These are phyloP conservation scores for Aspergillus texensis DNA, from an alignment of 2,329 filamentous ascomycete genomes.

Conservation along the genomic window DNA sequence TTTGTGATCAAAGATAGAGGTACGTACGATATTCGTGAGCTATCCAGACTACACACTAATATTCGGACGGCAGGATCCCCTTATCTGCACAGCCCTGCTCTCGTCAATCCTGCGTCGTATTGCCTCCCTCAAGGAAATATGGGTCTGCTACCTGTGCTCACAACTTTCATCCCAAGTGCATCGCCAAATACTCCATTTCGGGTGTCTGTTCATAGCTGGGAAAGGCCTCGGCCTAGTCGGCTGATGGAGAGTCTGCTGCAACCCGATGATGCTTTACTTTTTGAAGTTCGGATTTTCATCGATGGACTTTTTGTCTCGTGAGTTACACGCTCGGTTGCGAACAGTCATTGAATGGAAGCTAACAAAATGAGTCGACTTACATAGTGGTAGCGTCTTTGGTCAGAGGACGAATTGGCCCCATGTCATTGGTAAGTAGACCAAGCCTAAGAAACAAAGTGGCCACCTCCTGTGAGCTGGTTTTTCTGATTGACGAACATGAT, in stretches of 20 bases:
- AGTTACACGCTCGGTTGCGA: constrained; percentile 27
- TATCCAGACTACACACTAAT: constrained; percentile 10
- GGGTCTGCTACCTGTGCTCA: constrained; percentile 64
- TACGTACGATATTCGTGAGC: constrained; percentile 28
- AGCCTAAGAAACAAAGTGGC: not conserved
- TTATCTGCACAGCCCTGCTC: constrained; percentile 50
- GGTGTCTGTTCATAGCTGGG: constrained; percentile 77
- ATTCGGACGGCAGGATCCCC: constrained; percentile 51
- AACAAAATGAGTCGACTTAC: constrained; percentile 5
- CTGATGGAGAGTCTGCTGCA: constrained; percentile 60
- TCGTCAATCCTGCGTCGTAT: constrained; percentile 35
- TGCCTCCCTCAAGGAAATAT: constrained; percentile 28
- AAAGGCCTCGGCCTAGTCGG: constrained; percentile 61
- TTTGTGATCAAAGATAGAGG: constrained; percentile 62
- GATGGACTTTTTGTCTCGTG: constrained; percentile 69
- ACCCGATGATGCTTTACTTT: constrained; percentile 59
- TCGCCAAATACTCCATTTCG: constrained; percentile 62
- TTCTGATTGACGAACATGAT: not conserved
- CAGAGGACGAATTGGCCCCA: constrained; percentile 57
- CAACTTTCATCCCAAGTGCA: constrained; percentile 71
- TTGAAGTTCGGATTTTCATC: constrained; percentile 68
- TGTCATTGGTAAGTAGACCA: constrained; percentile 49
- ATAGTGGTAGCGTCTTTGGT: constrained; percentile 59
- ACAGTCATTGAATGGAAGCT: not conserved
- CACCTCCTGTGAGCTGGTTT: not conserved